Base-by-base conservation (phyloP, 2,329 filamentous ascomycete genomes). In the Pseudopithomyces maydicus region DNA sequence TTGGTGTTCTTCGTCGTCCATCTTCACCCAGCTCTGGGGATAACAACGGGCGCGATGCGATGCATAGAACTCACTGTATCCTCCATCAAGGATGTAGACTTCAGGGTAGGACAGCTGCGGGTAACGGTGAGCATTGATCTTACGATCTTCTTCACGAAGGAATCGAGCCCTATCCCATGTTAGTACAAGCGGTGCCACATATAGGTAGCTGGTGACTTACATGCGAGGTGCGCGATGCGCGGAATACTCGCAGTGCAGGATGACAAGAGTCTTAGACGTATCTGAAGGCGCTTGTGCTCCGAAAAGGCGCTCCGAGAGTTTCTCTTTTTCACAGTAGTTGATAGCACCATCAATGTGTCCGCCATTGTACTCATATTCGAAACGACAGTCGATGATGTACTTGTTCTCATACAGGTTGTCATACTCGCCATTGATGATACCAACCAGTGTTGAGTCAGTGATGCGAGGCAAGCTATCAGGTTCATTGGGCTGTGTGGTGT, bases 191-290 rank as follows among this genome's bases (percentile, higher is more conserved):
- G 26, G 7, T 19, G 23, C 1, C 17, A 14, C 6, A 20, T 7
- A 10, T 10, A 12, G 36, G 8, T 29, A 29, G 23, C 23, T n/a
- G 38, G 20, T 7, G 6, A 69, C 80, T 74, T 76, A 83, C 90
- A 98, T 98, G 62, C 97, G 88, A 45, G 95, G 95, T 44, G 95
- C 95, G 61, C 95, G 91, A 75, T 98, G 94, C 38, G 92, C 94
- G 33, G 95, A 98, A 79, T 98, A 99, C 79, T 99, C 95, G 85
- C 95, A 99, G 80, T 99, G 95, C 69, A 99, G 91, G 65, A 99
- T 88, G 60, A 99, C 79, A 11, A 97, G 82, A 0, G 92, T 95
- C 64, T 89, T 90, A 50, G 88, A 85, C 0, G 91, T 93, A 63
- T 87, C 89, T 48, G 88, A 85, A 45, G 68, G 59, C 12, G 67